Conservation (phyloP, 2,329 filamentous ascomycete species). For the Penicillium verrucosum region DNA sequence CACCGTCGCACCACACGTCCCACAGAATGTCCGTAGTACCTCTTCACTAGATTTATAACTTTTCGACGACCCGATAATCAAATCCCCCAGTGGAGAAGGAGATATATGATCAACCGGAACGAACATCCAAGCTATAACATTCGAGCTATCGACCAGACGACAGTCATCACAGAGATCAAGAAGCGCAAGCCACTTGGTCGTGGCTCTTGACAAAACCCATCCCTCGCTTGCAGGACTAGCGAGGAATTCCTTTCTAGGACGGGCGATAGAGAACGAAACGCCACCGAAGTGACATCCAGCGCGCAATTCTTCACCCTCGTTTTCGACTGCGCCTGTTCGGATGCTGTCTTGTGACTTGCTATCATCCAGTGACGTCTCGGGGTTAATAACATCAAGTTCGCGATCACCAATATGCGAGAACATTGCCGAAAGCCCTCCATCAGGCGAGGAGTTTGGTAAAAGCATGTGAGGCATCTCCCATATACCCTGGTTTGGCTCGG, state of each 20-base stretch:
- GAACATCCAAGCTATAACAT: constrained; percentile 45
- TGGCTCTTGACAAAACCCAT: constrained; percentile 19
- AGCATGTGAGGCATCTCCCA: constrained; percentile 21
- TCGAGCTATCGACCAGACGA: constrained; percentile 39
- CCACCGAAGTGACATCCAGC: constrained; percentile 47
- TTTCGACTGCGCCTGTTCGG: neutral
- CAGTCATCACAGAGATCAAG: constrained; percentile 39
- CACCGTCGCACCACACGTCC: constrained; percentile 45
- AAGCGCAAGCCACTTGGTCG: constrained; percentile 24
- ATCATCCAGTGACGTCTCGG: neutral
- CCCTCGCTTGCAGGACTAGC: constrained; percentile 20
- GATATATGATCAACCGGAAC: constrained; percentile 36
- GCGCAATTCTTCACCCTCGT: constrained; percentile 23
- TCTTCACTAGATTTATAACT: constrained; percentile 37
- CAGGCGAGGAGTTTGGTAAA: constrained; percentile 19
- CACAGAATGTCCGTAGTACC: constrained; percentile 45
- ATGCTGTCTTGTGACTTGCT: neutral
- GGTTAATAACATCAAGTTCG: constrained; percentile 14
- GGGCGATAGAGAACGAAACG: constrained; percentile 43
- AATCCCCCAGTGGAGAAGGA: constrained; percentile 18
- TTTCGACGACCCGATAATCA: constrained; percentile 40
- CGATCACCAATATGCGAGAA: constrained; percentile 16
- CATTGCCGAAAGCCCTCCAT: constrained; percentile 18
- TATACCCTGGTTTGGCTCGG: constrained; percentile 13
- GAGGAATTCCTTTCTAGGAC: constrained; percentile 33